phyloP scores from a whole-genome alignment of 2,329 filamentous ascomycete species.

The Aspergillus niger region DNA sequence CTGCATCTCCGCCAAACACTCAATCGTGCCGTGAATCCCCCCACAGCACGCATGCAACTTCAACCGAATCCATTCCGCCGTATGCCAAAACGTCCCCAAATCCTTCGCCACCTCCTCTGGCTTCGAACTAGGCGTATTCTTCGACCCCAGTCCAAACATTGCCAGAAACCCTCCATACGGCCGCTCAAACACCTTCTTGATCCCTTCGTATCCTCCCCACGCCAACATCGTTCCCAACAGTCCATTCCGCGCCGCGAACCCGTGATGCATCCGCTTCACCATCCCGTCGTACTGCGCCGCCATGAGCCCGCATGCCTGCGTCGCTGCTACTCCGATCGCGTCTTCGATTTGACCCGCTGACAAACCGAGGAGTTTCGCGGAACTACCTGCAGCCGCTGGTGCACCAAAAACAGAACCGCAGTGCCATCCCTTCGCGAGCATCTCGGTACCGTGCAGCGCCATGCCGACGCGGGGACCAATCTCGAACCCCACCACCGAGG shows the following conservation, averaged over 20 bases:
- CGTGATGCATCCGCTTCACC: constrained; percentile 51
- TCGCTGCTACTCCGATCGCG: constrained; percentile 45
- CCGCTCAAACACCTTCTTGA: constrained; percentile 46
- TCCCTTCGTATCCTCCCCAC: constrained; percentile 43
- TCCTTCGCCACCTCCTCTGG: constrained; percentile 12
- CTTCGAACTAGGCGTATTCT: constrained; percentile 29
- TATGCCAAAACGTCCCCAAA: constrained; percentile 3
- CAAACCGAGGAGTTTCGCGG: constrained; percentile 37
- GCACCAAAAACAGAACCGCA: constrained; percentile 44
- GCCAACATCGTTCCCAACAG: constrained; percentile 45
- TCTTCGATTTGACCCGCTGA: constrained; percentile 33
- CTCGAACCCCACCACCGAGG: constrained; percentile 45
- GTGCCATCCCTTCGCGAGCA: constrained; percentile 47
- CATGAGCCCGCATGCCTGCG: constrained; percentile 46
- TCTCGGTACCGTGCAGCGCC: constrained; percentile 41
- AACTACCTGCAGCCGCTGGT: constrained; percentile 36
- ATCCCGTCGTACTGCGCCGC: constrained; percentile 47
- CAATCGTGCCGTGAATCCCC: constrained; percentile 1
- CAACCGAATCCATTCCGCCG: not conserved
- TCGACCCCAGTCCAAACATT: constrained; percentile 40
- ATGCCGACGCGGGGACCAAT: constrained; percentile 42
- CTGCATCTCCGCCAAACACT: constrained; percentile 1
- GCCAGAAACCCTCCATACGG: constrained; percentile 47
- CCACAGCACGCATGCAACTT: constrained; percentile 12
- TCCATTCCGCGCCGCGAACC: constrained; percentile 49